Evolutionary conservation across 2,329 filamentous ascomycete genomes (phyloP).

Genomic region (Phaeosphaeria sp.): DNA sequence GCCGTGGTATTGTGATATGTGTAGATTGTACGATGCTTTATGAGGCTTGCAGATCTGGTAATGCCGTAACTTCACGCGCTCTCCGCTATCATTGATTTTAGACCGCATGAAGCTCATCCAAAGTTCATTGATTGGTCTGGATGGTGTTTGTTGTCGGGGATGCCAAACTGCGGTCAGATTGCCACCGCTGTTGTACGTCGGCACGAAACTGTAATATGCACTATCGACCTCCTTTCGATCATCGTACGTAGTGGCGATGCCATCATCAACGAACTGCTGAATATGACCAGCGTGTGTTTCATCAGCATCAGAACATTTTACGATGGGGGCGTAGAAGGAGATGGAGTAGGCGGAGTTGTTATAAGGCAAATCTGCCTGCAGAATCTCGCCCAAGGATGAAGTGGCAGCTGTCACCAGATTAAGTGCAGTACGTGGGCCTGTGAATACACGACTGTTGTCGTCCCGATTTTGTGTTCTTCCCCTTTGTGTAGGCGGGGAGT

Average conservation of each 20-base stretch:
- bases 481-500: background rate
- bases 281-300: background rate
- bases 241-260: background rate
- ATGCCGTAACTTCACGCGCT: background rate
- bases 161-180: background rate
- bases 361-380: background rate
- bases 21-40: background rate
- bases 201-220: background rate
- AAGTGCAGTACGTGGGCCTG: background rate
- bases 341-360: background rate
- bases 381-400: background rate
- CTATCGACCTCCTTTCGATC: background rate
- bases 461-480: background rate
- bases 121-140: background rate
- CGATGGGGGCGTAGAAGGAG: background rate
- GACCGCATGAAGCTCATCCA: background rate
- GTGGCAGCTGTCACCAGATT: background rate
- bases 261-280: background rate
- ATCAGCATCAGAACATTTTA: background rate
- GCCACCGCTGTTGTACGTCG: background rate
- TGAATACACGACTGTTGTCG: background rate
- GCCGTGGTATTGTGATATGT: background rate
- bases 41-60: background rate
- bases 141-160: background rate
- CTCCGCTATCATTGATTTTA: background rate